Base-by-base conservation (phyloP, 176 grass and related monocot genomes). In the Poa annua region DNA sequence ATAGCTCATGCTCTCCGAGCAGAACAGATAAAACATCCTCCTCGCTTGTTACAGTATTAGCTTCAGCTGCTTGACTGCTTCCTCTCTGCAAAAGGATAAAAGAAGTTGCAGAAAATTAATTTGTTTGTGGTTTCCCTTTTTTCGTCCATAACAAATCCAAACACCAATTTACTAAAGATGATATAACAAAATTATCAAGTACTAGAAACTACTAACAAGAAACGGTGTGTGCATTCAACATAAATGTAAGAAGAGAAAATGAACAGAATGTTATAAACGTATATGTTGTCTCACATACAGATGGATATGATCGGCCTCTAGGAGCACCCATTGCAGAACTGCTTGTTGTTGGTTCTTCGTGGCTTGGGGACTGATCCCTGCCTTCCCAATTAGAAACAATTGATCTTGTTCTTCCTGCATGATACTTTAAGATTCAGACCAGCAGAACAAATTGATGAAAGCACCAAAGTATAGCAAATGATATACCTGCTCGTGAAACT, bases 401-500 rank as follows among this genome's bases (percentile, higher is more conserved):
- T 81, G 97, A 79, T 60, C 89, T 96, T 81, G 97, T 82, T 87
- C 88, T 84, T 68, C 91, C 96, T 99, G 81, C 50, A 64, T 76
- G 49, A 76, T 78, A 29, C 71, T 85, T 78, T 44, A 71, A 75
- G 63, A 61, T 78, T 90, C 42, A 80, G 62, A 75, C 35, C 4
- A 16, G 6, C 11, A 60, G 41, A 84, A 87, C 67, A 82, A 29
- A 82, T 44, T 80, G 79, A 80, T 54, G 74, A 57, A 76, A 80
- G 73, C 29, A 75, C 20, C 66, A 47, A 57, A 59, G 35, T 17
- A 67, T 50, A 34, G 38, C n/a, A 87, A 14, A 80, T 89, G 36
- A 74, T 33, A 79, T 96, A 99, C 96, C 93, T 96, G 93, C 84
- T 92, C 82, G 92, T 84, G 97, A 93, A 78, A 94, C 89, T 87